A percentile compares a stretch with the other conserved stretches of the same genome.
Evolutionary conservation across 805 yeast species (phyloP).

Genomic region (Candida stauntonica): DNA sequence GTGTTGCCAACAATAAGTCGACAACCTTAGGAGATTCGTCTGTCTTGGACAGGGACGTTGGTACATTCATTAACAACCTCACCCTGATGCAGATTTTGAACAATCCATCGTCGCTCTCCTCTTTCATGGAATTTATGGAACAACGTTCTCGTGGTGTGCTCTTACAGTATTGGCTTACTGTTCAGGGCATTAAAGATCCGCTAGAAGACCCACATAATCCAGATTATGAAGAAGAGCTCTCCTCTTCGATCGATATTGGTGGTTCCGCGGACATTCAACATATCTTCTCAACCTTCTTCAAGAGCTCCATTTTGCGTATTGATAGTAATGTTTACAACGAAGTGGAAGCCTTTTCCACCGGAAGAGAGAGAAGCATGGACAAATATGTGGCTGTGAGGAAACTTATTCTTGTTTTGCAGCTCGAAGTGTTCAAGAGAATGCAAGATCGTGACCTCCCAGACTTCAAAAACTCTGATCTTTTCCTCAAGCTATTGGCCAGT

Average conservation of each 20-base stretch:
- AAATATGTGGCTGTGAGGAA: slow-evolving; percentile 52
- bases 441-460: slow-evolving; percentile 48
- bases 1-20: neutral
- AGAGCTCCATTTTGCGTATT: slow-evolving; percentile 28
- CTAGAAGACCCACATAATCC: slow-evolving; percentile 41
- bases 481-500: slow-evolving; percentile 47
- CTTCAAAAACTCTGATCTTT: slow-evolving; percentile 57
- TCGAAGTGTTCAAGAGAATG: slow-evolving; percentile 46
- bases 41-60: slow-evolving; percentile 18
- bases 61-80: slow-evolving; percentile 24
- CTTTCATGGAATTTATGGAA: slow-evolving; percentile 54
- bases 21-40: slow-evolving; percentile 3
- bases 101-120: slow-evolving; percentile 43
- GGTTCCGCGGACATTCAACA: slow-evolving; percentile 49
- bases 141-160: slow-evolving; percentile 40
- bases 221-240: slow-evolving; percentile 25
- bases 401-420: slow-evolving; percentile 56
- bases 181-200: slow-evolving; percentile 70
- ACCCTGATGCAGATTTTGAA: slow-evolving; percentile 41
- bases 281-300: slow-evolving; percentile 43
- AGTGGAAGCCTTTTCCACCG: slow-evolving; percentile 35
- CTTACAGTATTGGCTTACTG: slow-evolving; percentile 61
- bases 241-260: slow-evolving; percentile 34
- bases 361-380: slow-evolving; percentile 15
- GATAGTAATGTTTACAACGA: slow-evolving; percentile 26